phyloP scores from a whole-genome alignment of 768 basidiomycete genomes.

The Termitomyces heimii region DNA sequence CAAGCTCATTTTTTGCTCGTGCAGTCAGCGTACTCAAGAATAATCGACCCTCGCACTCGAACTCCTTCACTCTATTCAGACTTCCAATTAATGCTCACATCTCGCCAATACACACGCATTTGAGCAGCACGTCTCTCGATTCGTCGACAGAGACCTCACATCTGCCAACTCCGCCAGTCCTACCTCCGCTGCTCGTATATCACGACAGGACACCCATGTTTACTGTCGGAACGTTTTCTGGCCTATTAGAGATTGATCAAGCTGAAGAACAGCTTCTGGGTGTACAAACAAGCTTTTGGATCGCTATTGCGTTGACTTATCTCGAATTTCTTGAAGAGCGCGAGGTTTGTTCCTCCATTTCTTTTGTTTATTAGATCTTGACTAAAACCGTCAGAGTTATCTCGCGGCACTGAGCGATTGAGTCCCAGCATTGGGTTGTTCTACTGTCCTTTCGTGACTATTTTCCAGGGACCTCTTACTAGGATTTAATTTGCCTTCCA shows the following conservation, averaged over 20 bases:
- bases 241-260: conserved; percentile 58
- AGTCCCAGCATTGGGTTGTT: not conserved
- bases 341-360: conserved; percentile 46
- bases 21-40: conserved; percentile 44
- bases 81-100: conserved; percentile 21
- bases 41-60: conserved; percentile 49
- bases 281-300: conserved; percentile 74
- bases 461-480: not conserved
- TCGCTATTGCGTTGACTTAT: conserved; percentile 69
- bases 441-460: too few species aligned
- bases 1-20: conserved; percentile 42
- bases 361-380: not conserved
- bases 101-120: conserved; percentile 33
- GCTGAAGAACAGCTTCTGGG: conserved; percentile 53
- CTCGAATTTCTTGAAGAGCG: conserved; percentile 73
- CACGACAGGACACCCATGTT: conserved; percentile 68
- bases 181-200: conserved; percentile 52
- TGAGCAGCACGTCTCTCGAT: conserved; percentile 11
- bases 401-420: conserved; percentile 46
- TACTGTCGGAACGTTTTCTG: conserved; percentile 50
- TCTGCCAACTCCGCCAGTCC: conserved; percentile 11
- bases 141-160: conserved; percentile 14
- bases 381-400: conserved; percentile 40
- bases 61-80: conserved; percentile 53
- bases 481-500: not conserved